A percentile compares a stretch with the other conserved stretches of the same genome.
Evolutionary conservation across 352 stramenopile genomes (phyloP).

Genomic region (Globisporangium viniferum): DNA sequence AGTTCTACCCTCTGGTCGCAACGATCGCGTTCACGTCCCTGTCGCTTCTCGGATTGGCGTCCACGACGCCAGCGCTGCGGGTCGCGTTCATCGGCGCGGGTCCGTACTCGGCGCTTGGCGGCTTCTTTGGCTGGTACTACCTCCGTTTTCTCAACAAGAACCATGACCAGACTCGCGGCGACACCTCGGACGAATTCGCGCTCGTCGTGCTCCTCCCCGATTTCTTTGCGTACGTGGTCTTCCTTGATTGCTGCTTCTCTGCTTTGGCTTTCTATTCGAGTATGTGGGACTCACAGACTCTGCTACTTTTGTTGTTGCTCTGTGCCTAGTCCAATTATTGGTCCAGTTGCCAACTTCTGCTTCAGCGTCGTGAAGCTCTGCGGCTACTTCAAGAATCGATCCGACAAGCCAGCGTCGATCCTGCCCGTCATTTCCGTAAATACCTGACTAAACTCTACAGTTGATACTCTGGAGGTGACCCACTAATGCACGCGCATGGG

Average conservation of each 20-base stretch:
- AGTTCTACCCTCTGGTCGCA: constrained; percentile 73
- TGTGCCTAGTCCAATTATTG: constrained; percentile 43
- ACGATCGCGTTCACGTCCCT: constrained; percentile 48
- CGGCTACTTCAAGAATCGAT: constrained; percentile 81
- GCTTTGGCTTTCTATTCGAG: background rate
- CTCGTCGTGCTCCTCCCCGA: constrained; percentile 69
- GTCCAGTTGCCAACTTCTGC: constrained; percentile 68
- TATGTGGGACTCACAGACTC: background rate
- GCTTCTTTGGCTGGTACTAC: constrained; percentile 86
- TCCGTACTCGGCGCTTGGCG: constrained; percentile 68
- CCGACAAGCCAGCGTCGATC: constrained; percentile 49
- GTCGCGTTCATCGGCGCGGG: constrained; percentile 60
- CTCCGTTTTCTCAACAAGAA: constrained; percentile 85
- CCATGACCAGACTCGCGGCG: constrained; percentile 57
- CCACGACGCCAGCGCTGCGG: constrained; percentile 34
- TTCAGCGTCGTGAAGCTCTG: constrained; percentile 85
- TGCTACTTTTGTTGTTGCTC: constrained; percentile 2
- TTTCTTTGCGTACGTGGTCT: constrained; percentile 52
- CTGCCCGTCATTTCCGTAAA: constrained; percentile 64
- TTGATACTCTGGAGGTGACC: background rate
- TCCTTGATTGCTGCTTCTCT: background rate
- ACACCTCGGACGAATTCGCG: constrained; percentile 78
- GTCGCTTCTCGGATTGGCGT: constrained; percentile 40
- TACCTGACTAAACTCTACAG: background rate
- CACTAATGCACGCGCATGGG: background rate